Base-by-base conservation (phyloP, 352 stramenopile species). In the Phytophthora sojae region DNA sequence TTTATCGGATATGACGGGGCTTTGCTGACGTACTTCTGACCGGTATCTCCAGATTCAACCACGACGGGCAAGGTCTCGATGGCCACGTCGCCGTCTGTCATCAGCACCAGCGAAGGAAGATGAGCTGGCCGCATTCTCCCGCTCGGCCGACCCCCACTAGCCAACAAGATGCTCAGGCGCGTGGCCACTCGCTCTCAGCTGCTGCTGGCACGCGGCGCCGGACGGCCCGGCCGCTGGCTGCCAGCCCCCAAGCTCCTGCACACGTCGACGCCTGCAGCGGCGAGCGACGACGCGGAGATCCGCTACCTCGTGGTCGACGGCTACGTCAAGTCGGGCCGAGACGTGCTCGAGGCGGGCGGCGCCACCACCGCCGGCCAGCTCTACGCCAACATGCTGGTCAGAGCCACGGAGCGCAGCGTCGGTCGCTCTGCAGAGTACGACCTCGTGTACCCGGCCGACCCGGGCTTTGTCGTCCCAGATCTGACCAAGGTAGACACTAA, bases 291-390 rank as follows among this genome's bases (percentile, higher is more conserved):
- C 23, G 47, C 64, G 15, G 69, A 68, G 42, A 72, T 89, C 52
- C 76, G 77, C 50, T 91, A 88, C 65, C 69, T 95, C 21, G 81
- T 95, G 29, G 69, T 95, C 52, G 88, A 95, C 69, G 88, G 88
- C 47, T 95, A 94, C 67, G 77, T 84, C 49, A 75, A 83, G 50
- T 73, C 75, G 14, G 86, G 86, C 0, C 79, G 88, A 26, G 76
- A 89, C 15, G 76, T 88, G 11, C 81, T 95, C 1, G 68, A 89
- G 62, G 64, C 81, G 0, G 85, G 85, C 30, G 86, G 88, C 47
- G 88, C 86, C 25, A 88, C 73, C 45, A 92, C 85, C 8, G 88
- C 88, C 11, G 86, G 86, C 2, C 71, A 93, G 61, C 67, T 95
- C 37, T 95, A 95, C 70, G 77, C 77, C 11, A 66, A 85, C 26